Percentiles rank a stretch among this genome's conserved stretches.
phyloP scores from a whole-genome alignment of 225 moss, liverwort and hornwort species.

The Pseudisothecium myosuroides region DNA sequence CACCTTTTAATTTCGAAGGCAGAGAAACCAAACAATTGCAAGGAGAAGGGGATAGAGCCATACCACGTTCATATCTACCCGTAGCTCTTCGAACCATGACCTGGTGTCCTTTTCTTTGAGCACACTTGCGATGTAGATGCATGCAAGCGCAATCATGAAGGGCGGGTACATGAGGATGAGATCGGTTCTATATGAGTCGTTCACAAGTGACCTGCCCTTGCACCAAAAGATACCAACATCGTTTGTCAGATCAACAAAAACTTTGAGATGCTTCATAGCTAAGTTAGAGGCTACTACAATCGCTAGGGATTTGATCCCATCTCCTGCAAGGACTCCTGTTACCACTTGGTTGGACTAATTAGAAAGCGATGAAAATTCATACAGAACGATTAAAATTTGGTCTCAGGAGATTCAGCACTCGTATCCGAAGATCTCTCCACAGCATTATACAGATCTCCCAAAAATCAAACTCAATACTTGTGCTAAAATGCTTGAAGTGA shows the following conservation, averaged over 20 bases:
- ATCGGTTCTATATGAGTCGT: constrained; percentile 94
- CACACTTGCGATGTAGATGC: constrained; percentile 84
- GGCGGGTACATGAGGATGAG: constrained; percentile 95
- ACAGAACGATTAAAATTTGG: background rate
- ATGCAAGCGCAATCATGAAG: constrained; percentile 93
- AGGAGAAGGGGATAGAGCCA: background rate
- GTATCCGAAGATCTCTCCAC: background rate
- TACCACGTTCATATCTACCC: constrained; percentile 99
- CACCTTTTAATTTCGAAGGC: background rate
- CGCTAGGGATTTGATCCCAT: background rate
- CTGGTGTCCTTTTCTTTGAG: constrained; percentile 88
- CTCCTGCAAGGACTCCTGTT: background rate
- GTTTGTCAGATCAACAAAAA: background rate
- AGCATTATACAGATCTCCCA: background rate
- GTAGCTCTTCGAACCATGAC: constrained; percentile 90
- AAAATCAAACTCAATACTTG: background rate
- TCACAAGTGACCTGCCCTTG: constrained; percentile 77
- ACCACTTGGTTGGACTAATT: background rate
- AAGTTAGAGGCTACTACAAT: background rate
- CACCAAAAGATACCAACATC: background rate
- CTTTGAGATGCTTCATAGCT: background rate
- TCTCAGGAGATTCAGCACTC: background rate
- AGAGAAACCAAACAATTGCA: background rate
- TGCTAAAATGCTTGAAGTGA: background rate
- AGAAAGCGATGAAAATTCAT: background rate